phyloP scores from a whole-genome alignment of 2,329 filamentous ascomycete species.

The Diaporthe sp. region DNA sequence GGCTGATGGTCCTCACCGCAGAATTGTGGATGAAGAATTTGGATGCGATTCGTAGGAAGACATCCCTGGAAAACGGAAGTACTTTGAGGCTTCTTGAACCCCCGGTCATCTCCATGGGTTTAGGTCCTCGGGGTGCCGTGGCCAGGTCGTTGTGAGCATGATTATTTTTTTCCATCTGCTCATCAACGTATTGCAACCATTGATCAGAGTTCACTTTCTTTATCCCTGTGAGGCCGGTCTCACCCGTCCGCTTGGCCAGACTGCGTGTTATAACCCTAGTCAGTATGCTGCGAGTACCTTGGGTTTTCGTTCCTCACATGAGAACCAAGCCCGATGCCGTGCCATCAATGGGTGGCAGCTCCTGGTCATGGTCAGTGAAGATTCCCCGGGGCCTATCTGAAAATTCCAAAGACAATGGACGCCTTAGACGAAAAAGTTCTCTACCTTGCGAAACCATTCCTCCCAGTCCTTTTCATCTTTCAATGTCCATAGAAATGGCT shows the following conservation, averaged over 20 bases:
- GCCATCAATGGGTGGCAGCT: neutral
- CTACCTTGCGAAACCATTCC: slow-evolving; percentile 19
- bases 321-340: slow-evolving; percentile 15
- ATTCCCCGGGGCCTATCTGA: too few species aligned
- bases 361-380: neutral
- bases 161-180: neutral
- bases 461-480: slow-evolving; percentile 30
- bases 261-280: neutral
- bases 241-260: slow-evolving; percentile 17
- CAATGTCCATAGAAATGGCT: slow-evolving; percentile 2
- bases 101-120: neutral
- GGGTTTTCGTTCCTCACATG: neutral
- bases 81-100: slow-evolving; percentile 33
- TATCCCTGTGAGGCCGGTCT: slow-evolving; percentile 3
- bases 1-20: slow-evolving; percentile 39
- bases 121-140: neutral
- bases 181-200: slow-evolving; percentile 18
- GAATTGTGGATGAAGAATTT: slow-evolving; percentile 39
- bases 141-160: neutral
- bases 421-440: neutral
- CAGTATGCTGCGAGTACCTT: neutral
- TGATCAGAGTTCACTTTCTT: slow-evolving; percentile 4
- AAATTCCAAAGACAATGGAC: too few species aligned
- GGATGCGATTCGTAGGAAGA: slow-evolving; percentile 36
- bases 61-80: slow-evolving; percentile 37